Evolutionary conservation across 345 rosid species (phyloP), one percentile per base, ranked within the genome.

Genomic region (Microthlaspi erraticum): DNA sequence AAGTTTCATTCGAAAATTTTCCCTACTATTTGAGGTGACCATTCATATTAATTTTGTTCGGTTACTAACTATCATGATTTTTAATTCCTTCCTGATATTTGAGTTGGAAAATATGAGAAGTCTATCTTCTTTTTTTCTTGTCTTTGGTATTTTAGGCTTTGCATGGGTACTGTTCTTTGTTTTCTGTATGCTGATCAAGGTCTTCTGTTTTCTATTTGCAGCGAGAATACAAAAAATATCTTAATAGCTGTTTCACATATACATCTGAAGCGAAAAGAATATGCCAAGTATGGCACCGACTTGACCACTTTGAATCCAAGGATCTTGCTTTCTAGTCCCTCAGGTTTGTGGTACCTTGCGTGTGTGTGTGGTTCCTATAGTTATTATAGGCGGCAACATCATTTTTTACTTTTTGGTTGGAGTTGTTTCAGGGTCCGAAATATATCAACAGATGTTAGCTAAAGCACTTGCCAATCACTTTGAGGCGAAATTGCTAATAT

Each of bases 311-410:
- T 92, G 52, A 83, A 85, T 72, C 98, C 98, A 18, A 84, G 93
- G 64, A 90, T 92, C 73, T 81, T 92, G 85, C 91, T 92, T 29
- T 92, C 98, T 69, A 95, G 98, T 53, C 98, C 98, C 20, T 88
- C 95, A 77, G 98, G 98, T 92, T 26, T 26, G 88, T 71, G 39
- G 57, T 23, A 60, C 19, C 55, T 59, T 53, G n/a, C 51, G 19
- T 26, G 29, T 26, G 29, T 48, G 60, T 60, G 61, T 61, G 23
- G 19, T 53, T 62, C 26, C 44, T 68, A 10, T 54, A 23, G 3
- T 32, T 61, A n/a, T 75, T 67, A 46, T 60, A 33, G n/a, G 52
- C 19, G 42, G 70, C 50, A 50, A 64, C 65, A 46, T 56, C 32
- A 72, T 26, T 26, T 64, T 61, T 71, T 36, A 12, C 6, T 8